These are phyloP conservation scores for Colletotrichum tabaci DNA, from an alignment of 2,329 filamentous ascomycete genomes.

Conservation along the genomic window DNA sequence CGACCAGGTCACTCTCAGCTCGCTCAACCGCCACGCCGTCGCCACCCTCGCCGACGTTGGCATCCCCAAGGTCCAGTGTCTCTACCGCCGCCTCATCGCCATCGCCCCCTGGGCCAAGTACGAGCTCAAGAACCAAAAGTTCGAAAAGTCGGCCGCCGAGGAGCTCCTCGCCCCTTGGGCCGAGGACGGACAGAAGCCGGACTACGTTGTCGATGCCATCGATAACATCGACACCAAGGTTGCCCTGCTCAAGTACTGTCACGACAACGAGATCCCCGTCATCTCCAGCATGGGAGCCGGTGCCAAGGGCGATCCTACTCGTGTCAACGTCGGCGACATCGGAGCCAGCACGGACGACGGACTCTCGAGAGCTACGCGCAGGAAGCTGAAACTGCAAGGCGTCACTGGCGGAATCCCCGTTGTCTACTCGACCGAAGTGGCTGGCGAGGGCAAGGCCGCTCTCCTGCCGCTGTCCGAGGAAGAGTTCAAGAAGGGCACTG, in stretches of 20 bases:
- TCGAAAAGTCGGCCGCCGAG: conserved; percentile 77
- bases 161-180: conserved; percentile 78
- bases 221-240: conserved; percentile 99
- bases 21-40: conserved; percentile 94
- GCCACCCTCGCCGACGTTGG: conserved; percentile 96
- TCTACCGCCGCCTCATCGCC: conserved; percentile 84
- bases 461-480: conserved; percentile 89
- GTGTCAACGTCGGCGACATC: conserved; percentile 92
- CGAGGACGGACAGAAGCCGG: conserved; percentile 73
- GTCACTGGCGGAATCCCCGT: conserved; percentile 89
- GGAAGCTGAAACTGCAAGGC: conserved; percentile 82
- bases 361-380: conserved; percentile 86
- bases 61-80: conserved; percentile 89
- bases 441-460: conserved; percentile 91
- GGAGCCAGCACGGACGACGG: conserved; percentile 89
- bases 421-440: conserved; percentile 92
- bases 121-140: conserved; percentile 88
- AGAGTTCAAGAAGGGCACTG: conserved; percentile 87
- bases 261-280: conserved; percentile 82
- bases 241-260: conserved; percentile 88
- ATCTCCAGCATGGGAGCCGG: conserved; percentile 97
- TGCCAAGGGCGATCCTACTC: conserved; percentile 89
- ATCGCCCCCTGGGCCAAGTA: conserved; percentile 94
- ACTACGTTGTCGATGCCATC: conserved; percentile 96
- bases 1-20: conserved; percentile 96